phyloP scores from a whole-genome alignment of 2,329 filamentous ascomycete species.

The Aspergillus fumigatus region DNA sequence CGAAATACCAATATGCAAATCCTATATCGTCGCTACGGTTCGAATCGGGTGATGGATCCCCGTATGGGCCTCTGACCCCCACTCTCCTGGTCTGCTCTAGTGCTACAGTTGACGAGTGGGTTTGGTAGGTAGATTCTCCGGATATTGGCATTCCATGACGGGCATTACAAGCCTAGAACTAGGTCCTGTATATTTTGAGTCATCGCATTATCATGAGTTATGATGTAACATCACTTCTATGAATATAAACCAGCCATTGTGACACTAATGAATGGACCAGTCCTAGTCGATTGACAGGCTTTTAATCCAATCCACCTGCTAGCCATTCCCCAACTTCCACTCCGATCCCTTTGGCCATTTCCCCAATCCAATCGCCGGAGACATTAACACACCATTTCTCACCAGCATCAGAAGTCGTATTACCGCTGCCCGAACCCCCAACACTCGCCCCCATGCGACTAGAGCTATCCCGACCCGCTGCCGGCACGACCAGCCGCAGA shows the following conservation, averaged over 20 bases:
- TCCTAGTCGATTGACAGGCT: background rate
- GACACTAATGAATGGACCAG: background rate
- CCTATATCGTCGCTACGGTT: constrained; percentile 31
- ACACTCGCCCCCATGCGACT: constrained; percentile 20
- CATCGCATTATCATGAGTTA: background rate
- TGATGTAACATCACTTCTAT: background rate
- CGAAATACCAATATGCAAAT: constrained; percentile 20
- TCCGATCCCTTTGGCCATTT: constrained; percentile 41
- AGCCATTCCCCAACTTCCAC: constrained; percentile 45
- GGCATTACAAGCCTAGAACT: background rate
- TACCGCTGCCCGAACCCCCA: constrained; percentile 28
- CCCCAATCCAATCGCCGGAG: constrained; percentile 44
- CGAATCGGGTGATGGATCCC: constrained; percentile 22
- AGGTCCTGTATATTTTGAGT: background rate
- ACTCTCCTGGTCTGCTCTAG: constrained; percentile 32
- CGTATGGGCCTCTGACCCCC: constrained; percentile 26
- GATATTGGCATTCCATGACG: background rate
- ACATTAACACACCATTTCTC: constrained; percentile 49
- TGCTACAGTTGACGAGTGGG: constrained; percentile 34
- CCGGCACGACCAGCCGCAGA: constrained; percentile 43
- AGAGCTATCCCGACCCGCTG: constrained; percentile 30
- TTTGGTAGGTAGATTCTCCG: constrained; percentile 22
- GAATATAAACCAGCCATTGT: background rate
- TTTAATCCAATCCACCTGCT: constrained; percentile 35
- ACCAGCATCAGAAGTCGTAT: constrained; percentile 35